Evolutionary conservation across 2,329 filamentous ascomycete species (phyloP).

Genomic region (Colletotrichum spinosum): DNA sequence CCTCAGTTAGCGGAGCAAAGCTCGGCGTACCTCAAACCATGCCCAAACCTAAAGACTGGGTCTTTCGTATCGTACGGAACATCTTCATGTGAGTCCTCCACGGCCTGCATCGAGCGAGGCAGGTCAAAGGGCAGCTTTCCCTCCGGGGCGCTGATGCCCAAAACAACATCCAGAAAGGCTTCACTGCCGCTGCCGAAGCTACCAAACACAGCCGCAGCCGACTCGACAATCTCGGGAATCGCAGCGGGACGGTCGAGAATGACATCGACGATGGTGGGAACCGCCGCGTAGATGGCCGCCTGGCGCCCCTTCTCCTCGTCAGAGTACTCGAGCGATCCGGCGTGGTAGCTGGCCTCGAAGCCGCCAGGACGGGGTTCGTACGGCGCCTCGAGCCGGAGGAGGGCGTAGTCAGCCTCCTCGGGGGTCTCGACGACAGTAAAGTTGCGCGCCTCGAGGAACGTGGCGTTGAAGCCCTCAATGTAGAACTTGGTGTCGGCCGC

Average conservation of each 20-base stretch:
- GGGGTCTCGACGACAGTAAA: slow-evolving; percentile 50
- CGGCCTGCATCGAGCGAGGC: slow-evolving; percentile 56
- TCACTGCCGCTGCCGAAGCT: slow-evolving; percentile 54
- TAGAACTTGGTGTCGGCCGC: slow-evolving; percentile 39
- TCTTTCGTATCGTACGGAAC: slow-evolving; percentile 44
- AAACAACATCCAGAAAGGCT: slow-evolving; percentile 58
- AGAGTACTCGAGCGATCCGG: slow-evolving; percentile 55
- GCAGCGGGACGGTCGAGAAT: slow-evolving; percentile 55
- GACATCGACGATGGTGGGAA: slow-evolving; percentile 57
- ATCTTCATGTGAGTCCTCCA: slow-evolving; percentile 46
- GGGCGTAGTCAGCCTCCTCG: slow-evolving; percentile 53
- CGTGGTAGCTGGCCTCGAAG: slow-evolving; percentile 52
- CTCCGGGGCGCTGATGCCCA: slow-evolving; percentile 50
- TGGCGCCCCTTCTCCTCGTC: slow-evolving; percentile 42
- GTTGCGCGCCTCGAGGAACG: slow-evolving; percentile 39
- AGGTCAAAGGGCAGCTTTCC: slow-evolving; percentile 60
- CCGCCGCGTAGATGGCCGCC: slow-evolving; percentile 49
- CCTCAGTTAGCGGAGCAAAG: slow-evolving; percentile 3
- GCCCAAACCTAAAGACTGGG: slow-evolving; percentile 46
- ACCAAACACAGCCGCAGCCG: slow-evolving; percentile 52
- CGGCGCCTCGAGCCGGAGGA: slow-evolving; percentile 53
- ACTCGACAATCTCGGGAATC: slow-evolving; percentile 53
- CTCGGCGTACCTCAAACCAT: slow-evolving; percentile 39
- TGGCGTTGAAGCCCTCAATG: slow-evolving; percentile 34
- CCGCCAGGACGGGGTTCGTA: slow-evolving; percentile 53